Evolutionary conservation across 768 basidiomycete genomes (phyloP), one percentile per base, ranked within the genome.

Genomic region (Cystobasidium ongulense): DNA sequence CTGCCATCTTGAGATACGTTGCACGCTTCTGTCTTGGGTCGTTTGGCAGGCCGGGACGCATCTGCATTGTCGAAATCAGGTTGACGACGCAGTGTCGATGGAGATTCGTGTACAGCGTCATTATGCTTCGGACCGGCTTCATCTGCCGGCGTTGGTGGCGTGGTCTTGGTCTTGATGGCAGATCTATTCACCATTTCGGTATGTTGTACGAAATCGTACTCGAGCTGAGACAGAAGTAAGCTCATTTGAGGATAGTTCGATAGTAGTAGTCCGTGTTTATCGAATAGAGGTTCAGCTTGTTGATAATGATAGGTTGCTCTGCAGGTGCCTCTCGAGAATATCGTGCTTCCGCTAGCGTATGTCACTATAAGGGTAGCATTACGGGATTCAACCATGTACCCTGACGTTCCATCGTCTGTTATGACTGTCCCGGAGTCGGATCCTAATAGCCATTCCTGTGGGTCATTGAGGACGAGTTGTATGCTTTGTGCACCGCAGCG

Each of bases 151-250:
- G n/a, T n/a, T 7, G 46, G 21, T 4, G 21, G 4, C 7, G 46
- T 21, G n/a, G 5, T 50, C n/a, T n/a, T 11, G 3, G 18, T 50
- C 57, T 35, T 59, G 57, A 59, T 59, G 29, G 57, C 57, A 15
- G 57, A 59, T 59, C 57, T 27, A 21, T 35, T 59, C 23, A 59
- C 57, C 57, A 59, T 59, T 35, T 59, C 57, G 15, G 25, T 59
- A 59, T 59, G 57, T 29, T 59, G 23, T 13, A 29, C 25, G 33
- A 59, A 59, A 21, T 59, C 57, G 27, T 59, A 59, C 25, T 59
- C 57, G 4, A 59, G 23, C 21, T 35, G 25, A 27, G 57, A 59
- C 15, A 59, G 13, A 27, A 59, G 27, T 23, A 59, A 27, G 5
- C 13, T 15, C 11, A 59, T 5, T 21, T 59, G 29, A 35, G 57